Conservation (phyloP, 192 early-diverging fungal species). For the Mortierella antarctica region DNA sequence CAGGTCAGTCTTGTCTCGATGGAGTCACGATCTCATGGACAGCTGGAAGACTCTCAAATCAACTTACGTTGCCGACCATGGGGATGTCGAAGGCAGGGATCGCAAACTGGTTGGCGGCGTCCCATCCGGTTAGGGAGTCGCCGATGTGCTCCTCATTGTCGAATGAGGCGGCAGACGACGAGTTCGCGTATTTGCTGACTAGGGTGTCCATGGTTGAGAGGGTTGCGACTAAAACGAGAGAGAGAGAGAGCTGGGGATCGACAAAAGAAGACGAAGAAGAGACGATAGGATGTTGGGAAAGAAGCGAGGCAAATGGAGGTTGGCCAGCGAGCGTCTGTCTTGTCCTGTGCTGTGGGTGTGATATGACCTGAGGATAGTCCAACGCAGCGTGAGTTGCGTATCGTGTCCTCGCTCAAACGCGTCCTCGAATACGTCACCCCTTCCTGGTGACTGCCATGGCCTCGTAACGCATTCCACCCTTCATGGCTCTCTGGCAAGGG, state of each 20-base stretch:
- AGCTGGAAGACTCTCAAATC: not conserved
- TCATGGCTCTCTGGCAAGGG: not conserved
- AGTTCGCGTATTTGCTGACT: constrained; percentile 51
- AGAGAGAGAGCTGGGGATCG: not conserved
- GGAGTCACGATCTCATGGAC: not conserved
- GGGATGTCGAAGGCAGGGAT: constrained; percentile 69
- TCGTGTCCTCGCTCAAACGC: constrained; percentile 15
- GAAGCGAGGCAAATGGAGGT: not conserved
- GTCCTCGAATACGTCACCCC: constrained; percentile 33
- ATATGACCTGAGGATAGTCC: not conserved
- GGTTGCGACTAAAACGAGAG: not conserved
- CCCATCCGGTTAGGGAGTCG: constrained; percentile 52
- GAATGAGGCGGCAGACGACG: constrained; percentile 32
- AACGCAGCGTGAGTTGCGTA: not conserved
- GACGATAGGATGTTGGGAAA: not conserved
- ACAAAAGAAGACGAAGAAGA: not conserved
- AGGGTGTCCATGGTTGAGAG: constrained; percentile 44
- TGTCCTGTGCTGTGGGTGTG: not conserved
- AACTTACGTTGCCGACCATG: constrained; percentile 62
- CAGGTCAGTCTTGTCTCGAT: not conserved
- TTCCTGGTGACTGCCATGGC: constrained; percentile 22
- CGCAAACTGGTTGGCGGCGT: constrained; percentile 63
- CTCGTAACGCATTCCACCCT: constrained; percentile 23
- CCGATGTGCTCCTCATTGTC: constrained; percentile 24
- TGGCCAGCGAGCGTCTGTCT: not conserved